Conservation (phyloP, 805 yeast species). For the Candida sakaeoensis region DNA sequence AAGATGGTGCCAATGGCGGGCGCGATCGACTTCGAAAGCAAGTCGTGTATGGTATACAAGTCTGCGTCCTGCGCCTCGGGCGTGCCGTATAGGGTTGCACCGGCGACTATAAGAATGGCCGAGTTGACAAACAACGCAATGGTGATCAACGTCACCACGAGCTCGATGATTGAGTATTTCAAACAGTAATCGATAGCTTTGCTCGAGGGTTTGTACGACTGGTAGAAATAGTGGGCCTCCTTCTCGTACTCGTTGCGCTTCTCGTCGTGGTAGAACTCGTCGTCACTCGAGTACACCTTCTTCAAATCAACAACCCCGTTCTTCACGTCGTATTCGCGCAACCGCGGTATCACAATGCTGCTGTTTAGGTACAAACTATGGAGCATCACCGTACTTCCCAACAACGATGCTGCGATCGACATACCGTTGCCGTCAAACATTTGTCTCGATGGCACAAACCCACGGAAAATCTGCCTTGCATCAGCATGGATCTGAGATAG, state of each 20-base stretch:
- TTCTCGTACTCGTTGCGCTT: constrained; percentile 9
- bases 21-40: constrained; percentile 59
- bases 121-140: constrained; percentile 85
- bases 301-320: constrained; percentile 30
- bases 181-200: constrained; percentile 71
- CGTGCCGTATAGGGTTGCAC: constrained; percentile 68
- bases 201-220: constrained; percentile 62
- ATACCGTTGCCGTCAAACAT: constrained; percentile 42
- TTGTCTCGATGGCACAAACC: constrained; percentile 40
- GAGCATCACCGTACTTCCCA: constrained; percentile 53
- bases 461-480: constrained; percentile 36
- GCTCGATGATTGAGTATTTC: constrained; percentile 68
- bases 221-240: constrained; percentile 31
- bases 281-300: constrained; percentile 3
- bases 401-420: constrained; percentile 44
- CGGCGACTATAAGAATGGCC: constrained; percentile 78
- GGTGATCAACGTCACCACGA: constrained; percentile 65
- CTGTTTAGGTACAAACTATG: constrained; percentile 48
- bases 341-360: constrained; percentile 46
- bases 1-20: constrained; percentile 79
- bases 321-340: constrained; percentile 42
- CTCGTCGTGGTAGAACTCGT: constrained; percentile 10
- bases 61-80: constrained; percentile 79
- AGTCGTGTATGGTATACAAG: constrained; percentile 67
- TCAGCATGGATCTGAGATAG: constrained; percentile 32